Conservation (phyloP, 1,284 basidiomycete species). For the Sporisorium exsertum region DNA sequence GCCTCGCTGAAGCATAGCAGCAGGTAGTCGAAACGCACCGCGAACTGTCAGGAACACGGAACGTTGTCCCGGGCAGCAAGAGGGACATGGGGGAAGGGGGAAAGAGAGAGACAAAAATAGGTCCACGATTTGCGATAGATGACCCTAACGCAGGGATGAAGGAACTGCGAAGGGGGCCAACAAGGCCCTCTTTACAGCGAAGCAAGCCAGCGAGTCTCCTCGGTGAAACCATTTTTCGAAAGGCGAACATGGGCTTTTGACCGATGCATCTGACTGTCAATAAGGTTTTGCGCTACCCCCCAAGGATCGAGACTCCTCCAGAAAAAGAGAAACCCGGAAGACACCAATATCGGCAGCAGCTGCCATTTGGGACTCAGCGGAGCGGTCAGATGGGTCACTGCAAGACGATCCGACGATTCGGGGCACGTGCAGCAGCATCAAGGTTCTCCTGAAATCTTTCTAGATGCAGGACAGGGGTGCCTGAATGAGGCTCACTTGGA, state of each 20-base stretch:
- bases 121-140: no score
- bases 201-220: background rate
- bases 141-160: no score
- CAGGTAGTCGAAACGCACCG: background rate
- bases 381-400: background rate
- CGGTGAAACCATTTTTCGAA: background rate
- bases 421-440: background rate
- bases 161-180: no score
- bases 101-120: no score
- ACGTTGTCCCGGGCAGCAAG: background rate
- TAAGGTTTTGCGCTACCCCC: background rate
- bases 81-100: background rate
- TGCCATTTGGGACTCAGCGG: background rate
- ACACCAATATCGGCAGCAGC: background rate
- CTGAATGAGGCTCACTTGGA: background rate
- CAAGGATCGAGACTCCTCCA: background rate
- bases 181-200: no score
- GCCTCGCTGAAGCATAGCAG: background rate
- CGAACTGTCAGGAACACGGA: constrained; percentile 6
- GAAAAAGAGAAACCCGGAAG: background rate
- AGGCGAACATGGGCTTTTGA: background rate
- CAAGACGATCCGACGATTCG: background rate
- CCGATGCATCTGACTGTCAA: background rate
- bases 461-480: background rate
- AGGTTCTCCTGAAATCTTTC: background rate